Percentiles rank a stretch among this genome's conserved stretches.
Evolutionary conservation across 805 yeast species (phyloP).

Genomic region (Candida vaughaniae): DNA sequence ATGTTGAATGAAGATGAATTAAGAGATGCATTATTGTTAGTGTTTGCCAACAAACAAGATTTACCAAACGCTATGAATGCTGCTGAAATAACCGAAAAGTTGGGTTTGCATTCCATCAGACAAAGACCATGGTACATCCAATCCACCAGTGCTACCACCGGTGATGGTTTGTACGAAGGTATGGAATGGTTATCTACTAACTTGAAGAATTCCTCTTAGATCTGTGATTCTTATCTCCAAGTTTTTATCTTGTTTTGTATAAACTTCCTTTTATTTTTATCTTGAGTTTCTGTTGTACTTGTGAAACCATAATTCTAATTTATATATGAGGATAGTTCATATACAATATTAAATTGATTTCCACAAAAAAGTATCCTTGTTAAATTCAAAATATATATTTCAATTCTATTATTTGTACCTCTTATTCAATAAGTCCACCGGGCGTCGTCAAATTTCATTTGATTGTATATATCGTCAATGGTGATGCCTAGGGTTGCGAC

Average conservation of each 20-base stretch:
- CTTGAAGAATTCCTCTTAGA: slow-evolving; percentile 56
- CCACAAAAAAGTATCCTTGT: no score
- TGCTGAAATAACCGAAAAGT: slow-evolving; percentile 95
- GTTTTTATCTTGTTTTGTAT: no score
- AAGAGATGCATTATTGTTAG: slow-evolving; percentile 92
- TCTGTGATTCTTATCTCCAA: no score
- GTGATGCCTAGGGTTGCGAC: slow-evolving; percentile 4
- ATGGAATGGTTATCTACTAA: slow-evolving; percentile 94
- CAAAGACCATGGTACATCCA: slow-evolving; percentile 99
- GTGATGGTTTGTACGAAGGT: slow-evolving; percentile 98
- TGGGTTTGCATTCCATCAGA: slow-evolving; percentile 94
- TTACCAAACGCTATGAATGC: slow-evolving; percentile 99
- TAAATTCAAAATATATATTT: no score
- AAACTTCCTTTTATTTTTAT: background rate
- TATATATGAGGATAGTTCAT: no score
- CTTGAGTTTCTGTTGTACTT: no score
- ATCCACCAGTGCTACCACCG: slow-evolving; percentile 98
- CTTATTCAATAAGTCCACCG: no score
- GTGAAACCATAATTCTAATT: background rate
- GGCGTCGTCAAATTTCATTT: no score
- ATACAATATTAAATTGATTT: no score
- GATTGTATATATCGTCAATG: no score
- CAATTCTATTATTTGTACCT: background rate
- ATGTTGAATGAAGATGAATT: slow-evolving; percentile 98
- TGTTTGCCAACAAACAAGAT: slow-evolving; percentile 98